Conservation (phyloP, 129 eudicot genomes). For the Glebionis coronaria region DNA sequence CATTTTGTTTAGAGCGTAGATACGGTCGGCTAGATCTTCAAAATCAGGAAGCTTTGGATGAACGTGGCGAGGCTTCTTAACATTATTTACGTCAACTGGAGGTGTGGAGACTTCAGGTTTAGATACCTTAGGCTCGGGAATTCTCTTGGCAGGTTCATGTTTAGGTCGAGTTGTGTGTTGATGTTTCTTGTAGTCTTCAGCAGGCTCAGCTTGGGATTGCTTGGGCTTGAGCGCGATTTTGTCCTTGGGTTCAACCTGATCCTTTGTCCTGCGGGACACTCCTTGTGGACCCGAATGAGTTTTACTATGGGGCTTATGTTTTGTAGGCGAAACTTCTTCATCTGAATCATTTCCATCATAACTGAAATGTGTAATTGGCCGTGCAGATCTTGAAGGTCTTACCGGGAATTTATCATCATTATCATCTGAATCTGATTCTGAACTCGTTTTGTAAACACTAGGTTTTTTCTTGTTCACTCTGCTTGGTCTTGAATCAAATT, state of each 20-base stretch:
- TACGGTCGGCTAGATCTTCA: conserved; percentile 51
- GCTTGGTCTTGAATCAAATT: conserved; percentile 17
- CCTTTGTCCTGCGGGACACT: conserved; percentile 67
- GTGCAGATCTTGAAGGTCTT: conserved; percentile 29
- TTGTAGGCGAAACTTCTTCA: conserved; percentile 35
- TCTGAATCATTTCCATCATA: conserved; percentile 41
- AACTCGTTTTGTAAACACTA: conserved; percentile 16
- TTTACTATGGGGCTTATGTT: conserved; percentile 26
- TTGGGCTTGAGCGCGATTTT: conserved; percentile 10
- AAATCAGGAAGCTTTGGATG: conserved; percentile 95
- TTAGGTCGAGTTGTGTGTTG: conserved; percentile 6
- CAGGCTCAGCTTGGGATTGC: background rate
- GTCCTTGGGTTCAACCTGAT: conserved; percentile 20
- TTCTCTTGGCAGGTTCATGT: conserved; percentile 16
- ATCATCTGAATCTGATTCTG: conserved; percentile 49
- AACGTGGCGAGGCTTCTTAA: conserved; percentile 70
- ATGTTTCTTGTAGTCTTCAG: background rate
- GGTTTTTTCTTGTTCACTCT: conserved; percentile 23
- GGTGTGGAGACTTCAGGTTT: conserved; percentile 28
- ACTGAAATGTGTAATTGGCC: conserved; percentile 42
- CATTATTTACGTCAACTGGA: conserved; percentile 31
- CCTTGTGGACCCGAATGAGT: conserved; percentile 28
- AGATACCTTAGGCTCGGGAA: conserved; percentile 22
- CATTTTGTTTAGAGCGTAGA: conserved; percentile 44
- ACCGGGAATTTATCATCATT: conserved; percentile 32